Base-by-base conservation (phyloP, 371 early-diverging fungal species). In the Quaeritorhiza haematococci region DNA sequence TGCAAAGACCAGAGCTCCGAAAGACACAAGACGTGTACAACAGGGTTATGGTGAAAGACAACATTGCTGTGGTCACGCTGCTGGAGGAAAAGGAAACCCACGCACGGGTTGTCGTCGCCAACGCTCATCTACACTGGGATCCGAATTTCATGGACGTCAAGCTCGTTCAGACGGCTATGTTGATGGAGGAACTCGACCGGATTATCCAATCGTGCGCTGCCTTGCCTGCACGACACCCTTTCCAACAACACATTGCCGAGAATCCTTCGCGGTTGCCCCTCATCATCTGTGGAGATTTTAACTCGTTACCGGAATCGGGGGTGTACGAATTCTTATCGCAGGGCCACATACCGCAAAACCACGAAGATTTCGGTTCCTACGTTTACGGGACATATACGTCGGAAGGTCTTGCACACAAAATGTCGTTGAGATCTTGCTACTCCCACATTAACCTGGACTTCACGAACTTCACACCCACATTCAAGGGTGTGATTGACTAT, bases 71-170 rank as follows among this genome's bases (percentile, higher is more conserved):
- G 2, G 76, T 95, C 49, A 78, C 85, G 1, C 70, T 96, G 44
- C 78, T 99, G 56, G 91, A 94, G 68, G 82, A 85, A 62, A 88
- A 83, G 66, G 83, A 86, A 32, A 87, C 85, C 3, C 70, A 80
- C 44, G 73, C 74, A 26, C 73, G 82, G 29, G 30, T 96, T 3
- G 69, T 97, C 19, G 92, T 96, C 10, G 93, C 86, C 34, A 99
- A 98, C 68, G 83, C 92, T 6, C 97, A 96, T 59, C 76, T 92
- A 48, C 92, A 94, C 68, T 96, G 95, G 96, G 92, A 94, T 56
- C 94, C 94, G 0, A 62, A 82, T 19, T 95, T 84, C 74, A 82
- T 85, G 0, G 99, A 99, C 71, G 98, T 99, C 55, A 99, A 99
- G 69, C 80, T 98, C 26, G 91, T 98, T 3, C 99, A 99, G 76